Evolutionary conservation across 768 basidiomycete species (phyloP), one percentile per base, ranked within the genome.

Genomic region (Hypsizygus marmoreus): DNA sequence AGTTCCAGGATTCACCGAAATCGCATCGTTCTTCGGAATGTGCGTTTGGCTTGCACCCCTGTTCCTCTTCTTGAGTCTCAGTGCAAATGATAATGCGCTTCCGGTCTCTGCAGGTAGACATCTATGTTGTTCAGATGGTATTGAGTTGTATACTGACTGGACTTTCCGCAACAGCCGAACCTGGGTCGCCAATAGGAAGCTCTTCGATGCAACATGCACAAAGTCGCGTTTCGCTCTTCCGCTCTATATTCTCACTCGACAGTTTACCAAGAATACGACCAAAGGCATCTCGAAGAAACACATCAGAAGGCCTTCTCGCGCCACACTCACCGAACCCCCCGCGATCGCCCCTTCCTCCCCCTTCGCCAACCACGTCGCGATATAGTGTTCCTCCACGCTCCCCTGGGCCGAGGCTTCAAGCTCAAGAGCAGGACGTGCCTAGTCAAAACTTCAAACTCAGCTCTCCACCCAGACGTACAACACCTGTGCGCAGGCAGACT

Each of bases 61-160:
- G 23, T 99, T 95, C 68, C 69, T 99, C 24, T 99, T 99, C 75
- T 71, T 99, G 47, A 95, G 93, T 60, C 72, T 99, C 41, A 95
- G 91, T 51, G 95, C 97, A 12, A 98, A 97, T 53, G 97, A 99
- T 63, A 92, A 98, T 58, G 91, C 95, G 2, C 76, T 98, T 12
- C 97, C 97, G 4, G 74, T 75, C 17, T 78, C 84, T n/a, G 63
- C 78, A 22, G 73, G 82, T 81, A 59, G 48, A 61, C 54, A 49
- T 33, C 14, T 17, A 34, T 24, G n/a, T 36, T 28, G 37, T 34
- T 37, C 17, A 4, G 7, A 4, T 29, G 36, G 40, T 24, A 29
- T 24, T 45, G 6, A 32, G 24, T 55, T 25, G 6, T 5, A 43
- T 24, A 23, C 17, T 45, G 32, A 20, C 45, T 38, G 25, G 25